These are phyloP conservation scores for Zizania latifolia DNA, from an alignment of 176 grass and related monocot species.

Conservation along the genomic window DNA sequence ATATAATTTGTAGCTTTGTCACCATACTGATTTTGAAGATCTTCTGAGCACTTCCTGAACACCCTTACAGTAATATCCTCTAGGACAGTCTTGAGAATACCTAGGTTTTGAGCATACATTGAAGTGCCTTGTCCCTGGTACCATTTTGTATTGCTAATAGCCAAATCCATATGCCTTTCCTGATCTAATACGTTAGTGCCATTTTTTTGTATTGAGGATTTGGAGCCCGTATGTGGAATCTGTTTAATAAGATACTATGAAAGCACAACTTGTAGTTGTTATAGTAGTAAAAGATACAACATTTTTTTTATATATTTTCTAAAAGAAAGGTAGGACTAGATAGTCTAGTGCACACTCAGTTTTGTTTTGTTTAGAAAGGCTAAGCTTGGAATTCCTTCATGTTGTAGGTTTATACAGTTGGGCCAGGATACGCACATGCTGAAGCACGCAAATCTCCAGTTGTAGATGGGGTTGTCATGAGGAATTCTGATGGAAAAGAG, in stretches of 20 bases:
- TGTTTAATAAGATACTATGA: background rate
- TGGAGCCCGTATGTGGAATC: background rate
- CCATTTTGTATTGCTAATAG: background rate
- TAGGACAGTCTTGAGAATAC: background rate
- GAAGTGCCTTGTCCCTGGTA: background rate
- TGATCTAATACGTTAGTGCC: background rate
- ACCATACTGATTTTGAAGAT: background rate
- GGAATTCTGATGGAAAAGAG: slow-evolving; percentile 96
- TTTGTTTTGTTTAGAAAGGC: background rate
- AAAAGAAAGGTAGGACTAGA: background rate
- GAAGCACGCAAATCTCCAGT: slow-evolving; percentile 97
- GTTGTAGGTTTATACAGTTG: slow-evolving; percentile 88
- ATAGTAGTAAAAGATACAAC: background rate
- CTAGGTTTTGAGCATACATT: background rate
- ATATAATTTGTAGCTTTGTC: background rate
- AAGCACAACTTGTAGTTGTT: background rate
- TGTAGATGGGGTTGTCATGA: slow-evolving; percentile 97
- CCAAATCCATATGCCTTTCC: background rate
- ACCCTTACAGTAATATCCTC: background rate
- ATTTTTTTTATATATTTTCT: slow-evolving; percentile 2
- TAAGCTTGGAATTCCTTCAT: background rate
- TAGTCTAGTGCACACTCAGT: background rate
- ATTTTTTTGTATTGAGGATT: background rate
- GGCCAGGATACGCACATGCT: slow-evolving; percentile 86
- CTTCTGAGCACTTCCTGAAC: background rate